Conservation (phyloP, 2,329 filamentous ascomycete genomes). For the Colletotrichum camelliae region DNA sequence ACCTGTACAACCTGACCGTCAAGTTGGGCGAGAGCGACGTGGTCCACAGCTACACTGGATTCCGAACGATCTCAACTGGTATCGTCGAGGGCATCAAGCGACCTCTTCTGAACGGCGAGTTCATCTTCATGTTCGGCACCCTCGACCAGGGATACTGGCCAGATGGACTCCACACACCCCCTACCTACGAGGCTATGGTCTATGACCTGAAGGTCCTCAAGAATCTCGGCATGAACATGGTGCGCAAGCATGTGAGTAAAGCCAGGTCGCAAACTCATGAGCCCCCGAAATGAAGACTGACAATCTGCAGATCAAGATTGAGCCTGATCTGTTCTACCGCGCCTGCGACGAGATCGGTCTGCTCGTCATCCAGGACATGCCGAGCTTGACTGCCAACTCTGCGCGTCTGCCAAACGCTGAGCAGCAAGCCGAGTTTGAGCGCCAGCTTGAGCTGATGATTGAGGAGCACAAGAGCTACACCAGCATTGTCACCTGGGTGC, state of each 20-base stretch:
- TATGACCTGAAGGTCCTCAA: conserved; percentile 71
- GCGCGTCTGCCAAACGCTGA: conserved; percentile 41
- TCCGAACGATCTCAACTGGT: conserved; percentile 66
- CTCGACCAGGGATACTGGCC: conserved; percentile 77
- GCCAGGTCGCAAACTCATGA: no score
- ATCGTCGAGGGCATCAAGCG: conserved; percentile 63
- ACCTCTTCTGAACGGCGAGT: conserved; percentile 71
- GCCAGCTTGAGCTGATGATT: conserved; percentile 66
- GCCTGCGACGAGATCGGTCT: conserved; percentile 71
- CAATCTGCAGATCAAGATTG: conserved; percentile 64
- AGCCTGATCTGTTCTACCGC: conserved; percentile 70
- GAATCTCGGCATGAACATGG: conserved; percentile 70
- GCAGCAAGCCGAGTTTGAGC: conserved; percentile 68
- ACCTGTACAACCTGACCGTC: conserved; percentile 68
- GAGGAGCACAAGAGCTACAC: conserved; percentile 69
- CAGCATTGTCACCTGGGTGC: conserved; percentile 68
- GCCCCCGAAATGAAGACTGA: not conserved
- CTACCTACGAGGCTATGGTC: conserved; percentile 70
- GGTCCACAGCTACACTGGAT: conserved; percentile 71
- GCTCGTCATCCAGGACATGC: conserved; percentile 76
- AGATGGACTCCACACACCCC: conserved; percentile 70
- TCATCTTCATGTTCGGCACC: conserved; percentile 71
- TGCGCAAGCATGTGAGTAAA: conserved; percentile 69
- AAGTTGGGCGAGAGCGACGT: conserved; percentile 51
- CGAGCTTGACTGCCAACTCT: conserved; percentile 51